phyloP scores from a whole-genome alignment of 306 rosid species.

The Abrus pulchellus region DNA sequence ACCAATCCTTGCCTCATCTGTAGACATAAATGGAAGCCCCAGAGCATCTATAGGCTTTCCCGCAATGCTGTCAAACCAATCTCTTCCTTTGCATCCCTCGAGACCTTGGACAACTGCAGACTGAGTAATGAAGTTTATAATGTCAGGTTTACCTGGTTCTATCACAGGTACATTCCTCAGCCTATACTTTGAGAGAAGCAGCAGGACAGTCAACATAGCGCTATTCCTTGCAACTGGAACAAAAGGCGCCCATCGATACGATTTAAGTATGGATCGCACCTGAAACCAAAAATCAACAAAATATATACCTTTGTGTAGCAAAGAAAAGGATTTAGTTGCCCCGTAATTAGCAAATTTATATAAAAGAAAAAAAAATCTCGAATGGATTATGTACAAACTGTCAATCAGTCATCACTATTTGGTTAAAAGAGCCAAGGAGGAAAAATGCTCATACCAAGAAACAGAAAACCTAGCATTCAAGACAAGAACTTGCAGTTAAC shows the following conservation, averaged over 20 bases:
- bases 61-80: conserved; percentile 90
- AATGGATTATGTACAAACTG: conserved; percentile 13
- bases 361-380: background rate
- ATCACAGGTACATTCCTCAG: conserved; percentile 90
- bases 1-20: conserved; percentile 61
- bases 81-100: conserved; percentile 75
- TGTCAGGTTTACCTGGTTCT: conserved; percentile 74
- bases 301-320: background rate
- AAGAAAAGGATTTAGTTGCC: background rate
- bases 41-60: conserved; percentile 66
- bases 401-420: background rate
- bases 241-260: conserved; percentile 88
- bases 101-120: conserved; percentile 94
- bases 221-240: conserved; percentile 74
- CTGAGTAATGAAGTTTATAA: conserved; percentile 88
- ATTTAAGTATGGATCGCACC: conserved; percentile 73
- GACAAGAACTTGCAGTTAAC: conserved; percentile 4
- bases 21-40: conserved; percentile 91
- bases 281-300: conserved; percentile 55
- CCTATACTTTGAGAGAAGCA: conserved; percentile 91
- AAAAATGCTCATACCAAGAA: background rate
- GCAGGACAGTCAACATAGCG: conserved; percentile 80
- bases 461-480: conserved; percentile 1
- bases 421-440: conserved; percentile 3
- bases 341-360: conserved; percentile 12